Base-by-base conservation (phyloP, 768 basidiomycete genomes). In the Lactarius hatsudake region DNA sequence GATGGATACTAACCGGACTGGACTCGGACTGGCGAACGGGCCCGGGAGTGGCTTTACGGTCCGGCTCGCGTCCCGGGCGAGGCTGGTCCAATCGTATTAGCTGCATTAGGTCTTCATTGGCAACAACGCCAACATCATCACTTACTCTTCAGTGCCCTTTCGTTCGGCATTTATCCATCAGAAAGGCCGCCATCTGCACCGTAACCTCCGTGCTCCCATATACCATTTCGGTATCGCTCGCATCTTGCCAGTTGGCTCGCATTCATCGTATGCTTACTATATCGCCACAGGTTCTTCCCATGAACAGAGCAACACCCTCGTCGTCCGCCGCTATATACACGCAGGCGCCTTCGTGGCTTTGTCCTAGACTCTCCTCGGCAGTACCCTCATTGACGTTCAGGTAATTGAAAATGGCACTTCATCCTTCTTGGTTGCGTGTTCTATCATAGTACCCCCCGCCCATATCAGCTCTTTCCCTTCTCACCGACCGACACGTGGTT, bases 321-420 rank as follows among this genome's bases (percentile, higher is more conserved):
- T 88, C 26, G 84, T 85, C 36, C 66, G 86, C 87, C 12, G 36
- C 36, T 38, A 38, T 36, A 36, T 38, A 38, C 36, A 38, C 70
- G 86, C 91, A 1, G 94, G 88, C 2, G 68, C 87, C 18, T 85
- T 95, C 53, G 88, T 86, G 4, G 84, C 88, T 4, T 77, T 94
- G 5, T 96, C 94, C 74, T 94, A 92, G 90, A 73, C 83, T 6
- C 78, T 94, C 70, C 79, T 93, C 62, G 91, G 83, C 38, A 93
- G 91, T 76, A 90, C 82, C 12, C 78, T 92, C 66, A 83, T 94
- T 23, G 86, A 88, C 42, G 91, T 89, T 23, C 96, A 98, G 77
- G 75, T 95, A 56, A 90, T 97, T 62, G 96, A 98, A 75, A 96
- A 92, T 73, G 95, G 94, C 9, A 91, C 92, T 0, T 78, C 87